Base-by-base conservation (phyloP, 2,329 filamentous ascomycete genomes). In the Talaromyces albobiverticillius region DNA sequence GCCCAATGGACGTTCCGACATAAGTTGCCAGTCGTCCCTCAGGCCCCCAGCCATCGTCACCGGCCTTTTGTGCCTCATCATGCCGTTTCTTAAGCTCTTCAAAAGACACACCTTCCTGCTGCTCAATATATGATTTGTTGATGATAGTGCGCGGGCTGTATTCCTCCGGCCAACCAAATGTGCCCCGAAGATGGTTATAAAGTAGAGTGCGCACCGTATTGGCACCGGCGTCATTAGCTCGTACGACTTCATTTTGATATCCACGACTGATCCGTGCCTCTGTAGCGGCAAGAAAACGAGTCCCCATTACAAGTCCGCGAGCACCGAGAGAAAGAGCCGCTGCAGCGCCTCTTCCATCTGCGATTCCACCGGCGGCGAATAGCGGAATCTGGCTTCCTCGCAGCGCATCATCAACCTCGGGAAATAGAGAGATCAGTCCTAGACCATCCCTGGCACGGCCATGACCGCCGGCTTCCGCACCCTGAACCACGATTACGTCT, bases 141-240 rank as follows among this genome's bases (percentile, higher is more conserved):
- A 82, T 66, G 2, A 87, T 74, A 0, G 78, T 80, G 23, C 85
- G 70, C 0, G 77, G 84, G 62, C 81, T 80, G 62, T 85, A 86
- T n/a, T 68, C 69, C 38, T 73, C 68, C 0, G 83, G 82, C 85
- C 85, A 87, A 1, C 77, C 79, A 20, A 71, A 76, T 0, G 82
- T 86, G 0, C 82, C 82, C 4, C 83, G 69, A 6, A 83, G 67
- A 8, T 67, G 67, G 63, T 84, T 82, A 61, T 83, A 84, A 3
- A 84, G 67, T 50, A 75, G 74, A 0, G 78, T 79, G 18, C 79
- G 64, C 3, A 75, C 75, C 0, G 82, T 85, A 7, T 61, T 74
- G 16, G 71, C 68, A 0, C 79, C 82, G 0, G 80, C 82, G 60
- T 84, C 79, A 1, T 59, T 68, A 1, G 79, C 78, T 8, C 73